Base-by-base conservation (phyloP, 2,329 filamentous ascomycete species). In the Madurella fahalii region DNA sequence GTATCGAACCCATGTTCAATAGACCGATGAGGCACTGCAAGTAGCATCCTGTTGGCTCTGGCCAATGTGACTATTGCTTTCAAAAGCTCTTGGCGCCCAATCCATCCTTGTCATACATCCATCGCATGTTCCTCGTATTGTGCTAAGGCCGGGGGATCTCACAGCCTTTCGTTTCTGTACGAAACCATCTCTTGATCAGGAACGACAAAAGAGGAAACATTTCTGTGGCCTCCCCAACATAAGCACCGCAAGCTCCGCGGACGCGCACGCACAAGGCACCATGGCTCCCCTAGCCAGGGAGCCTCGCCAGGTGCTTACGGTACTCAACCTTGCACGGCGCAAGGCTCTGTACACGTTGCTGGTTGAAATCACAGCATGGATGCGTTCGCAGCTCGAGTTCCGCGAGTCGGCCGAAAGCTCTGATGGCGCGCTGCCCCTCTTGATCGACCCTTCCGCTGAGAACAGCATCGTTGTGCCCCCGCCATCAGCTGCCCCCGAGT, bases 281-380 rank as follows among this genome's bases (percentile, higher is more conserved):
- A 82, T 82, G 80, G 77, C 80, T 54, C 80, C 80, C 50, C 71
- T 79, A 48, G 79, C 75, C 52, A 74, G 72, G 37, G 80, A 82
- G 58, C 80, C 80, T 47, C 76, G 78, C 55, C 79, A 80, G 61
- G 67, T 83, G 51, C 74, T 80, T 68, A 75, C 83, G 50, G 73
- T 79, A 25, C 72, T 84, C 40, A 79, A 82, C 59, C 71, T 72
- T 30, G 74, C 77, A 30, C 73, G 76, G 43, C 77, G 81, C 45
- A 74, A 73, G 58, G 79, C 75, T 2, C 73, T 82, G 32, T 75
- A 79, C 53, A 68, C 69, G 46, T 75, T 84, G 17, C 69, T 80
- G 20, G 67, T 72, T 45, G 75, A 81, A 40, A 79, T 83, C 63
- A 74, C 72, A n/a, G 65, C 66, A n/a, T 75, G 77, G 56, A 83